phyloP scores from a whole-genome alignment of 225 moss, liverwort and hornwort species.

The Pseudisothecium myosuroides region DNA sequence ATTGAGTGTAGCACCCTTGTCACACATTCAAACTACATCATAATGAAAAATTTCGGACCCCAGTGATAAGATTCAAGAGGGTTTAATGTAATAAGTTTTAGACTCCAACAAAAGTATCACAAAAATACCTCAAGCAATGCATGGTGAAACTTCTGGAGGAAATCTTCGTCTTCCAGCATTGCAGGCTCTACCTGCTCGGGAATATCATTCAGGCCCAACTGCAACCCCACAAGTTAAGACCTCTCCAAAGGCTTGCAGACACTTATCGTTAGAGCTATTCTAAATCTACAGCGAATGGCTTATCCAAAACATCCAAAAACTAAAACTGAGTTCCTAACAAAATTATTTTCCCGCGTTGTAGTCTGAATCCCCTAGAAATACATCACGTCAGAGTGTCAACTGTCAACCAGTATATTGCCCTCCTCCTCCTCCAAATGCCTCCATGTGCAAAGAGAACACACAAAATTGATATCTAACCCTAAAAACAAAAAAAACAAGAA shows the following conservation, averaged over 20 bases:
- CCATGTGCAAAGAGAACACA: background rate
- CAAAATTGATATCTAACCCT: background rate
- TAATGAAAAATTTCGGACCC: no score
- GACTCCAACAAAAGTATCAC: background rate
- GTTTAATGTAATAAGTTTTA: background rate
- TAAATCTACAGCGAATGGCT: background rate
- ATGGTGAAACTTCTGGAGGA: constrained; percentile 88
- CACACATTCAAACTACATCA: background rate
- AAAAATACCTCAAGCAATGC: constrained; percentile 79
- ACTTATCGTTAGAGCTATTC: background rate
- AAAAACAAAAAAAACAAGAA: background rate
- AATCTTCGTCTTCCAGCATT: constrained; percentile 73
- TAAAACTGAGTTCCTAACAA: background rate
- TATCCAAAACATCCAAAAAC: background rate
- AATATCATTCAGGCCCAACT: constrained; percentile 73
- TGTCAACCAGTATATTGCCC: background rate
- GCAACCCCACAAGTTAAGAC: background rate
- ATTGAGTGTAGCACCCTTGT: background rate
- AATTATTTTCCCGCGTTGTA: background rate
- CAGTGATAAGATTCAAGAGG: background rate
- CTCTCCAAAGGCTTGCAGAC: background rate
- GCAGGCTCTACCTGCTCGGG: constrained; percentile 79
- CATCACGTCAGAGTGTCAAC: background rate
- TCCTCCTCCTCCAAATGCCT: background rate
- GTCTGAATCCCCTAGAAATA: background rate